Conservation (phyloP, 1,284 basidiomycete species). For the Trametes pubescens region DNA sequence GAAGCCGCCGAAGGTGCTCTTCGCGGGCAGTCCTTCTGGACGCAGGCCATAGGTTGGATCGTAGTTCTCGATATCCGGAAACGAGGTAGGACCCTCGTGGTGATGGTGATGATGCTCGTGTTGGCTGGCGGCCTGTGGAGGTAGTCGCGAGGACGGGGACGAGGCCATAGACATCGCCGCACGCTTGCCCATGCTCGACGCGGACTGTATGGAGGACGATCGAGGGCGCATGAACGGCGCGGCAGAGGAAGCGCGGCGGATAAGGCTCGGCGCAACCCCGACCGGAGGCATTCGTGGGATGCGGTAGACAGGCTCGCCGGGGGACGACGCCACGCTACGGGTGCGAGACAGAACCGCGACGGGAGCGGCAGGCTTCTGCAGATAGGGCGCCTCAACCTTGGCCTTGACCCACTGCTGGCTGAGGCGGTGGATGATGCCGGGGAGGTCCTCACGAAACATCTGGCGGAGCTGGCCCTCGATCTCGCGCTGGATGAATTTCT, state of each 20-base stretch:
- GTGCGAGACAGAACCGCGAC: constrained; percentile 38
- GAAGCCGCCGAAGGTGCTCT: constrained; percentile 76
- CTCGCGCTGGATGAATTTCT: constrained; percentile 95
- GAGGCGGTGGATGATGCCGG: constrained; percentile 95
- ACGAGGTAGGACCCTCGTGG: constrained; percentile 58
- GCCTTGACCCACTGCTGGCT: constrained; percentile 95
- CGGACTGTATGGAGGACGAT: constrained; percentile 37
- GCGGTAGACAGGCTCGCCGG: constrained; percentile 36
- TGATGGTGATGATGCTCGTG: constrained; percentile 29
- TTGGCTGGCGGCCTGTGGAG: constrained; percentile 28
- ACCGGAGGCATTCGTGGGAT: constrained; percentile 34
- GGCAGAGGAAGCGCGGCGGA: constrained; percentile 33
- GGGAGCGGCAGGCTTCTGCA: constrained; percentile 54
- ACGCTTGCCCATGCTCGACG: constrained; percentile 36
- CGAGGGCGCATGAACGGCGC: constrained; percentile 33
- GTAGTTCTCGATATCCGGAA: constrained; percentile 89
- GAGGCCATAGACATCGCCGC: constrained; percentile 31
- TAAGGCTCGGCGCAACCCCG: constrained; percentile 35
- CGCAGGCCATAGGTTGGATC: constrained; percentile 99
- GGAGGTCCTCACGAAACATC: constrained; percentile 98
- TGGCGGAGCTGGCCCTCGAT: constrained; percentile 97
- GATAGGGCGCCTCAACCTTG: constrained; percentile 83
- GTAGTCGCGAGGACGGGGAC: constrained; percentile 35
- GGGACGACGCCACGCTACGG: constrained; percentile 44
- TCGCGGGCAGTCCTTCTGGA: constrained; percentile 84